Evolutionary conservation across 768 basidiomycete species (phyloP).

Genomic region (Xerocomellus chrysenteron): DNA sequence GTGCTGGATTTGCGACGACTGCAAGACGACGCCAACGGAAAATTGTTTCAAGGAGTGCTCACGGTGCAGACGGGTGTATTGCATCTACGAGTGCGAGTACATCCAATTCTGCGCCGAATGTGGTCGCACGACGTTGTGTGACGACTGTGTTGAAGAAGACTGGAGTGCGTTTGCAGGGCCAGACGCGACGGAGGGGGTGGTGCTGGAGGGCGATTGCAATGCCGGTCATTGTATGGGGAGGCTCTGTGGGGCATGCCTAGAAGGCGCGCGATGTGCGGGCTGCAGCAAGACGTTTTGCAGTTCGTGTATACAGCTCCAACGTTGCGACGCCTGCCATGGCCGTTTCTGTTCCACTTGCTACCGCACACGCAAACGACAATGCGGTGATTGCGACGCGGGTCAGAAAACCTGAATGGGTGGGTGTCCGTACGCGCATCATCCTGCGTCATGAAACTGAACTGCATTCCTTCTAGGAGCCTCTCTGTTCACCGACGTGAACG

Average conservation of each 20-base stretch:
- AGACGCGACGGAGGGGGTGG: slow-evolving; percentile 12
- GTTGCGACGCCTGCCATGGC: slow-evolving; percentile 4
- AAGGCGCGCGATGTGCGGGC: slow-evolving; percentile 10
- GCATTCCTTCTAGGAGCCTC: background rate
- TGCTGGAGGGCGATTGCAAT: slow-evolving; percentile 1
- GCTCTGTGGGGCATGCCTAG: slow-evolving; percentile 15
- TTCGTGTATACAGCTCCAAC: slow-evolving; percentile 6
- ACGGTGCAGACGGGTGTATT: slow-evolving; percentile 18
- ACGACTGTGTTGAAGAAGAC: slow-evolving; percentile 29
- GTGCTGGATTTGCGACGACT: slow-evolving; percentile 27
- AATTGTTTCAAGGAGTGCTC: slow-evolving; percentile 16
- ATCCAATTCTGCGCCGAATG: slow-evolving; percentile 23
- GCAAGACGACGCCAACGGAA: slow-evolving; percentile 4
- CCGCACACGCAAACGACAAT: background rate
- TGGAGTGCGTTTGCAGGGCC: background rate
- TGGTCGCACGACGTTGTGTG: slow-evolving; percentile 19
- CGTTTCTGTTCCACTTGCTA: slow-evolving; percentile 10
- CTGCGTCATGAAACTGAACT: background rate
- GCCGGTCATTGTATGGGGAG: background rate
- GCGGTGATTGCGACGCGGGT: background rate
- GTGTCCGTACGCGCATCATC: background rate
- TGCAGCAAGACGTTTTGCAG: slow-evolving; percentile 15
- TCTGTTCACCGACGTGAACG: background rate
- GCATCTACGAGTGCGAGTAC: slow-evolving; percentile 22
- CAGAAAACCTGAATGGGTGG: background rate